Conservation (phyloP, 2,329 filamentous ascomycete species). For the Pezizomycotina sp. region DNA sequence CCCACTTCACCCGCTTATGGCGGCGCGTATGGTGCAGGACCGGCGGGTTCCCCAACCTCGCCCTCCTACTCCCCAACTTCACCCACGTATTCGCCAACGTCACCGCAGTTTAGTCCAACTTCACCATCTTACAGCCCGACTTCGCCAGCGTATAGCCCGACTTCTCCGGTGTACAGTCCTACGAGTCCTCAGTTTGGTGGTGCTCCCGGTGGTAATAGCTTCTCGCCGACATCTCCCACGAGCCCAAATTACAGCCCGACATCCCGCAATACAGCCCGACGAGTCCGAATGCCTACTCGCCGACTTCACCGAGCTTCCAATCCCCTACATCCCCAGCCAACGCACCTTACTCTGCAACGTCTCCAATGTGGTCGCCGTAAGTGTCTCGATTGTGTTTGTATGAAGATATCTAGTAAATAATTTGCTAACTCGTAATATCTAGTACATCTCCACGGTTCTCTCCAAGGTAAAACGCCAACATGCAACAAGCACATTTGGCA, state of each 20-base stretch:
- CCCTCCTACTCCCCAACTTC: slow-evolving; percentile 58
- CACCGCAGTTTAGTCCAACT: slow-evolving; percentile 42
- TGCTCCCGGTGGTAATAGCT: slow-evolving; percentile 31
- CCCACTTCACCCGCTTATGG: slow-evolving; percentile 54
- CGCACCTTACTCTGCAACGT: slow-evolving; percentile 28
- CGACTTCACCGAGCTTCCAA: slow-evolving; percentile 43
- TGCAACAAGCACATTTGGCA: too few relatives aligned
- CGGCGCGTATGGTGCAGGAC: slow-evolving; percentile 39
- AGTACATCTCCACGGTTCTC: too few relatives aligned
- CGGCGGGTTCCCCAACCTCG: slow-evolving; percentile 51
- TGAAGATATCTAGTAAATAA: too few relatives aligned
- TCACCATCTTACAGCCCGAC: slow-evolving; percentile 25
- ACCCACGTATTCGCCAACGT: slow-evolving; percentile 47
- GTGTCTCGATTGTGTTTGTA: too few relatives aligned
- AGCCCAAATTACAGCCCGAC: slow-evolving; percentile 58
- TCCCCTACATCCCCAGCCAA: slow-evolving; percentile 26
- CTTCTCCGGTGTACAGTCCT: slow-evolving; percentile 25
- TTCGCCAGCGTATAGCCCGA: slow-evolving; percentile 23
- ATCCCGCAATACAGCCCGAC: slow-evolving; percentile 41
- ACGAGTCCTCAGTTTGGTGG: slow-evolving; percentile 26
- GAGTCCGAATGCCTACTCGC: slow-evolving; percentile 42
- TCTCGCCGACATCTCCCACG: slow-evolving; percentile 46
- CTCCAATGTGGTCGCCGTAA: slow-evolving; percentile 35
- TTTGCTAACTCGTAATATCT: too few relatives aligned
- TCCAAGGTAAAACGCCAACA: too few relatives aligned